Evolutionary conservation across 805 yeast species (phyloP).

Genomic region (Ogataea glucozyma): DNA sequence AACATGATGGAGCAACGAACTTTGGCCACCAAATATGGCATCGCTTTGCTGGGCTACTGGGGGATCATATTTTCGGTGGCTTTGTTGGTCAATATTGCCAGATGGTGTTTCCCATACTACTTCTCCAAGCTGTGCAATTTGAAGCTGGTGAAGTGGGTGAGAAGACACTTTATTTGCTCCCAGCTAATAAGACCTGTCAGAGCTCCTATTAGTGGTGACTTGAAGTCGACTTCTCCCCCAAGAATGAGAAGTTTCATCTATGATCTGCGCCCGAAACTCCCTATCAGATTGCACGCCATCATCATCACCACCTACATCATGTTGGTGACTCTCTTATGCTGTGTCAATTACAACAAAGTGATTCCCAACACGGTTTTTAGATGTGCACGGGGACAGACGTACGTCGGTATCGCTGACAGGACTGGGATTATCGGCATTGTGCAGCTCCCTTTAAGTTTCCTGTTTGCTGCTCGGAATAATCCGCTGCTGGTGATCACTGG

Average conservation of each 20-base stretch:
- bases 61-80: constrained; percentile 29
- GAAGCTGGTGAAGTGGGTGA: constrained; percentile 30
- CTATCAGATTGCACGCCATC: constrained; percentile 36
- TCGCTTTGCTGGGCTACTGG: constrained; percentile 36
- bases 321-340: constrained; percentile 31
- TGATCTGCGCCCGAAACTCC: constrained; percentile 27
- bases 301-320: constrained; percentile 31
- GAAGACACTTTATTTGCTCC: constrained; percentile 36
- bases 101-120: constrained; percentile 39
- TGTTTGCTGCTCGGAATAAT: constrained; percentile 40
- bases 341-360: constrained; percentile 29
- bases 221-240: neutral
- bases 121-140: constrained; percentile 26
- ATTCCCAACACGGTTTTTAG: constrained; percentile 35
- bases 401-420: constrained; percentile 43
- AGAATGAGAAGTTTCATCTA: constrained; percentile 9
- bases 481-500: constrained; percentile 35
- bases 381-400: constrained; percentile 30
- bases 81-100: constrained; percentile 28
- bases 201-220: too few relatives aligned
- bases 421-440: constrained; percentile 46
- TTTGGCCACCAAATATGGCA: constrained; percentile 34
- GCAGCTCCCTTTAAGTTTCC: constrained; percentile 38
- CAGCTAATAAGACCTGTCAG: constrained; percentile 30
- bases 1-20: constrained; percentile 32